Evolutionary conservation across 2,329 filamentous ascomycete genomes (phyloP), one percentile per base, ranked within the genome.

Genomic region (Geosmithia flava): DNA sequence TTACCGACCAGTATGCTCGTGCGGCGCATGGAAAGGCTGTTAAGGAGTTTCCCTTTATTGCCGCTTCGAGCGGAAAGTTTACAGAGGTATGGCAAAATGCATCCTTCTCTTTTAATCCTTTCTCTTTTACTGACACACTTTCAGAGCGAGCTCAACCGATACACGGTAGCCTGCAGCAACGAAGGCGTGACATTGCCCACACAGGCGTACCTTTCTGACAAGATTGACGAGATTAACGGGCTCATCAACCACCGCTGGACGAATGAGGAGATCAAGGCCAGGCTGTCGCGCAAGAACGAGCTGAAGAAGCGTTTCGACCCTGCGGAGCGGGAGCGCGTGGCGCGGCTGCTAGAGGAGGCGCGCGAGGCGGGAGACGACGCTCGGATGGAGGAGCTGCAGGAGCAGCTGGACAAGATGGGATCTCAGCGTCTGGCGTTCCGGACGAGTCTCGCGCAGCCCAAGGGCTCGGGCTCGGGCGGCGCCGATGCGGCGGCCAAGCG

Each of bases 21-120:
- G 81, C 87, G 42, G 81, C 87, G 7, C 85, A 95, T 60, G 93
- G 93, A 44, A 89, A 90, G 57, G 76, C 85, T 0, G 78, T 88
- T 59, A 85, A 84, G 61, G 81, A 90, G 37, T 96, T 89, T 68
- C 89, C 90, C 4, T 96, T 97, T 64, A 83, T 93, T 52, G 83
- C 84, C 53, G 90, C 91, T 60, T 97, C 93, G 0, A 90, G 95
- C 62, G 80, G 82, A 46, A 72, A 75, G 42, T 86, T 97, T 59
- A 87, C 85, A n/a, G 88, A 93, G 64, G 85, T 87, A n/a, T n/a
- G n/a, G n/a, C n/a, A n/a, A n/a, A 69, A 53, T 37, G 33, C 15
- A 13, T 30, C 33, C 11, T 16, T 16, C 15, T 11, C 33, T 13
- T 27, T 40, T 45, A 20, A 4, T 20, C 3, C 16, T 33, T 29